Evolutionary conservation across 768 basidiomycete genomes (phyloP).

Genomic region (Lyophyllum decastes): DNA sequence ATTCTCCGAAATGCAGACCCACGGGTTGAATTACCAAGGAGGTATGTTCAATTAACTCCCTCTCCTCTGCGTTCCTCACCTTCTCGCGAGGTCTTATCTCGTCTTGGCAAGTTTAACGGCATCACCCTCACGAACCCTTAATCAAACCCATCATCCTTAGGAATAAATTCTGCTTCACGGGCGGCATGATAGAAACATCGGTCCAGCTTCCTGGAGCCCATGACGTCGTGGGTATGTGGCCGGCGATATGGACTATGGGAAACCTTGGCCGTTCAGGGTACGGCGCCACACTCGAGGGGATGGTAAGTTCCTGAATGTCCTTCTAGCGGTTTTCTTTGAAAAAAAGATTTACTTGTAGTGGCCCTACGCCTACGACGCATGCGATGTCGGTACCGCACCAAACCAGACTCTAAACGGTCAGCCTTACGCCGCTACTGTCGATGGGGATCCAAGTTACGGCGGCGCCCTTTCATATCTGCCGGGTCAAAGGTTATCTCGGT

Average conservation of each 20-base stretch:
- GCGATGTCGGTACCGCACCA: slow-evolving; percentile 78
- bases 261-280: slow-evolving; percentile 75
- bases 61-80: slow-evolving; percentile 19
- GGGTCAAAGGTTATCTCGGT: slow-evolving; percentile 78
- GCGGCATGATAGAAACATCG: slow-evolving; percentile 65
- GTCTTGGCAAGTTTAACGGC: slow-evolving; percentile 31
- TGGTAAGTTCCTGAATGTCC: slow-evolving; percentile 42
- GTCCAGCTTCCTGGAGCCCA: slow-evolving; percentile 64
- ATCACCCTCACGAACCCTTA: not conserved
- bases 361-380: slow-evolving; percentile 79
- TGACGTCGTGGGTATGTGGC: slow-evolving; percentile 71
- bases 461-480: slow-evolving; percentile 64
- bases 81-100: slow-evolving; percentile 40
- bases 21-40: slow-evolving; percentile 67
- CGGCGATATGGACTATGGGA: slow-evolving; percentile 77
- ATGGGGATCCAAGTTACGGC: slow-evolving; percentile 49
- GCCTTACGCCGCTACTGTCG: slow-evolving; percentile 58
- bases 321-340: slow-evolving; percentile 1
- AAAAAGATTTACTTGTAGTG: slow-evolving; percentile 42
- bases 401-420: slow-evolving; percentile 74
- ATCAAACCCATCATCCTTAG: slow-evolving; percentile 22
- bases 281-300: slow-evolving; percentile 80
- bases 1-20: slow-evolving; percentile 55
- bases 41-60: slow-evolving; percentile 34
- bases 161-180: slow-evolving; percentile 89